Base-by-base conservation (phyloP, 1,284 basidiomycete genomes). In the Xerocomus nothofagi region DNA sequence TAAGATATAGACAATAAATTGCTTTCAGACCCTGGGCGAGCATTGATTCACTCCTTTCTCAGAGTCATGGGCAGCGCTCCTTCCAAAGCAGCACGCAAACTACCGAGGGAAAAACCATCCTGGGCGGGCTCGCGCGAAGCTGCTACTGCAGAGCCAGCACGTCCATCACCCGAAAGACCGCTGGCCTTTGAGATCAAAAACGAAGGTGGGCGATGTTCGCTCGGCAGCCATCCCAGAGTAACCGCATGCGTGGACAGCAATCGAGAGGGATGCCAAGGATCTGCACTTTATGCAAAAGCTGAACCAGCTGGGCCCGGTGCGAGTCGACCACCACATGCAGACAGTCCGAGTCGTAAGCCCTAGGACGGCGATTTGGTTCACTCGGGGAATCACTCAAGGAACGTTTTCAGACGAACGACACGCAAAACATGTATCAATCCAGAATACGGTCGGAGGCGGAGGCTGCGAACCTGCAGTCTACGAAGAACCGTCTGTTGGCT, bases 231-330 rank as follows among this genome's bases (percentile, higher is more conserved):
- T n/a, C 24, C 20, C 24, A 3, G 23, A 38, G 27, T 38, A 29
- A 42, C 6, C n/a, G 27, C 32, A 26, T n/a, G 24, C 23, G 4
- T 23, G 27, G 26, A 37, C 58, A 92, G 91, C 71, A 4, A 83
- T 92, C 56, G 73, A 81, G 51, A 69, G 67, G 53, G 90, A 93
- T 62, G 79, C 81, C 7, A 76, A 73, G 56, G 91, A 93, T 64
- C 88, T 89, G 1, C 81, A 93, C 45, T 83, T 93, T 51, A 66
- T 89, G 61, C 74, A 81, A 27, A 92, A 91, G 60, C 70, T 94
- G 42, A 81, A 64, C 55, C 76, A 71, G 37, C 71, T 93, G 4
- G 91, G 91, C 1, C 84, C 79, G 23, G 91, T 93, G 7, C 73
- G 71, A 18, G 87, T 93, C 18, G 82, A 83, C 66, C 86, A 81